Conservation (phyloP, 2,329 filamentous ascomycete species). For the Botrytis elliptica region DNA sequence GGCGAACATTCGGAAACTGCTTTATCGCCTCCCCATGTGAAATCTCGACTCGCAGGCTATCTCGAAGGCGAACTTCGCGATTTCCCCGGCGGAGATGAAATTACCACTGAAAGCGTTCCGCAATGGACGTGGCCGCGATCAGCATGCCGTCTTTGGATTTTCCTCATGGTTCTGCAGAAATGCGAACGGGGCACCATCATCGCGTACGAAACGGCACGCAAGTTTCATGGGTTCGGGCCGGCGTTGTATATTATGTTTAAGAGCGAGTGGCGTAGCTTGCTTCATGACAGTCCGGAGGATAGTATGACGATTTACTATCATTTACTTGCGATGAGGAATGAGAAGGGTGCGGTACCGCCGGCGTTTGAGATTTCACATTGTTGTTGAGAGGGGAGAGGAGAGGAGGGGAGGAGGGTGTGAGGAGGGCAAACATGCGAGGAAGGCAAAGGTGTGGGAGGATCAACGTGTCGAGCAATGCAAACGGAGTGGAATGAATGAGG, state of each 20-base stretch:
- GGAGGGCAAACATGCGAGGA: accelerated
- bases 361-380: neutral
- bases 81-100: neutral
- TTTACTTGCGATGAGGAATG: neutral
- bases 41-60: neutral
- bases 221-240: neutral
- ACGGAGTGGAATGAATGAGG: neutral
- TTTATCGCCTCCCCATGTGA: neutral
- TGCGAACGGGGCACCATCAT: neutral
- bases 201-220: neutral
- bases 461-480: neutral
- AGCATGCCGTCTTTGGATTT: neutral
- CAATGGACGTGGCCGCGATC: neutral
- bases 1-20: neutral
- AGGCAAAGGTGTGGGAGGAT: neutral
- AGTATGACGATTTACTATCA: neutral
- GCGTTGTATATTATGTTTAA: neutral
- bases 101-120: neutral
- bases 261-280: neutral
- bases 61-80: neutral
- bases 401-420: too few relatives aligned
- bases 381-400: neutral
- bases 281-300: neutral
- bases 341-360: neutral
- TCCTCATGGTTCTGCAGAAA: neutral